These are phyloP conservation scores for Scedosporium boydii DNA, from an alignment of 2,329 filamentous ascomycete genomes.

Conservation along the genomic window DNA sequence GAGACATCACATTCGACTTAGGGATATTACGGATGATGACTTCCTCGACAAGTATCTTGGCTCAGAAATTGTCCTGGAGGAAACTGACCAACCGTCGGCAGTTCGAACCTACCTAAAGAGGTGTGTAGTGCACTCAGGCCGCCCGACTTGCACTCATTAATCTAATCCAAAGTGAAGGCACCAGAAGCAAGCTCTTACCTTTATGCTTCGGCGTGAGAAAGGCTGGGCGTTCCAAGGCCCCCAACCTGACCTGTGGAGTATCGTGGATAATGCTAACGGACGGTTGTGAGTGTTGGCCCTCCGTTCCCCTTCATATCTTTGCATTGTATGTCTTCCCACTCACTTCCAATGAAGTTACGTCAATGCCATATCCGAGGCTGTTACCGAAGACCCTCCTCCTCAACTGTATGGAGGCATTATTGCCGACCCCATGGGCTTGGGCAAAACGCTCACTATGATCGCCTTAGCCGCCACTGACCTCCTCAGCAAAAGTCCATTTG, in stretches of 20 bases:
- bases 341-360: slow-evolving; percentile 17
- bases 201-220: slow-evolving; percentile 27
- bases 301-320: background rate
- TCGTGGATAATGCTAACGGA: slow-evolving; percentile 11
- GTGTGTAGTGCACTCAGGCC: background rate
- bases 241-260: slow-evolving; percentile 24
- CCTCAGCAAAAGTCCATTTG: background rate
- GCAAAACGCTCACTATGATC: slow-evolving; percentile 35
- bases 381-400: slow-evolving; percentile 20
- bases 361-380: slow-evolving; percentile 21
- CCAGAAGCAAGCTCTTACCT: slow-evolving; percentile 32
- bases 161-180: slow-evolving; percentile 19
- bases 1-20: background rate
- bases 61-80: slow-evolving; percentile 15
- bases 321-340: too few species aligned
- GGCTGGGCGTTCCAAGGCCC: slow-evolving; percentile 22
- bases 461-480: slow-evolving; percentile 24
- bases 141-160: slow-evolving; percentile 12
- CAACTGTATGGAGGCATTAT: slow-evolving; percentile 33
- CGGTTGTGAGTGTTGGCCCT: slow-evolving; percentile 12
- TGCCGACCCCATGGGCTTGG: slow-evolving; percentile 36
- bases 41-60: slow-evolving; percentile 16
- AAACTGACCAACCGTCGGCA: slow-evolving; percentile 17
- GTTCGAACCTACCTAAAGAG: slow-evolving; percentile 15
- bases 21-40: slow-evolving; percentile 10